These are phyloP conservation scores for Capsicum rhomboideum DNA, from an alignment of 257 asterid species.

Conservation along the genomic window DNA sequence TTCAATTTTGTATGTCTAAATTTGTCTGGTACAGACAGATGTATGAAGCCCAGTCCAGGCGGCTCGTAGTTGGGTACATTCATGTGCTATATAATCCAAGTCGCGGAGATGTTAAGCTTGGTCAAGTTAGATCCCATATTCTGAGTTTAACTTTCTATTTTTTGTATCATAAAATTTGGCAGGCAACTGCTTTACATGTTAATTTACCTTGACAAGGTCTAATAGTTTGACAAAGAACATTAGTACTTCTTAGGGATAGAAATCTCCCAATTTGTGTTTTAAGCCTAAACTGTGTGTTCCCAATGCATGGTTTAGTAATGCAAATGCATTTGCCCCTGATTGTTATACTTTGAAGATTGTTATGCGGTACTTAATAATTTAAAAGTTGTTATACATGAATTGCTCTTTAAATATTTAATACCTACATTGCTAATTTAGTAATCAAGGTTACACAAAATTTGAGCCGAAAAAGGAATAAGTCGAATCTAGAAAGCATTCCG, in stretches of 20 bases:
- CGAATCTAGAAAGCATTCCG: not conserved
- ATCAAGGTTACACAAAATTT: not conserved
- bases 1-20: constrained; percentile 3
- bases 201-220: not conserved
- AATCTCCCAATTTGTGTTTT: not conserved
- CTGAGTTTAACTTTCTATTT: not conserved
- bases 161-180: not conserved
- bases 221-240: not conserved
- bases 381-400: not conserved
- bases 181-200: not conserved
- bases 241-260: not conserved
- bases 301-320: not conserved
- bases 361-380: not conserved
- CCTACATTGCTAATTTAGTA: not conserved
- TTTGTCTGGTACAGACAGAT: constrained; percentile 23
- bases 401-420: not conserved
- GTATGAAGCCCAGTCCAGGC: constrained; percentile 17
- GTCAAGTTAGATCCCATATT: not conserved
- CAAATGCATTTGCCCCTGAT: not conserved
- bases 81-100: constrained; percentile 28
- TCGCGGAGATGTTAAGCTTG: constrained; percentile 29
- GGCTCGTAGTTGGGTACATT: constrained; percentile 25
- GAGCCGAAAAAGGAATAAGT: not conserved
- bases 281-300: not conserved
- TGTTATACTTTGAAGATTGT: not conserved